Evolutionary conservation across 192 early-diverging fungal species (phyloP), one percentile per base, ranked within the genome.

Genomic region (Entophlyctis helioformis): DNA sequence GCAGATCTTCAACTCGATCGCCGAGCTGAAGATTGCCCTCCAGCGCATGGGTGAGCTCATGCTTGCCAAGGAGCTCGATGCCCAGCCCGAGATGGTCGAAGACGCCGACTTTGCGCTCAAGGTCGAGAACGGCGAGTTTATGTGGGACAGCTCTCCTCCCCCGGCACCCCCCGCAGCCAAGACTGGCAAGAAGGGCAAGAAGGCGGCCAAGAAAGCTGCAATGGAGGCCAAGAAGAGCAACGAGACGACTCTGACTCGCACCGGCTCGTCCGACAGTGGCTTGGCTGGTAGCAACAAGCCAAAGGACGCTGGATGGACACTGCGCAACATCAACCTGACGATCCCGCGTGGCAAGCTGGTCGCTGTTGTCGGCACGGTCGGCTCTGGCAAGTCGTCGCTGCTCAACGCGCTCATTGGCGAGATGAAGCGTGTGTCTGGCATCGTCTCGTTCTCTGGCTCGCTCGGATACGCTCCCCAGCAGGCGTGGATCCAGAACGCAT

Each of bases 401-500:
- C 60, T 96, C 1, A 72, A 76, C 42, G 79, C 86, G 10, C 64
- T 96, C 44, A 72, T 90, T 25, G 86, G 90, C 13, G 89, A 92
- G 46, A 81, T 87, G 64, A 76, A 69, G 46, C 69, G 70, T 43
- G 51, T 53, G 1, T 29, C 37, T 11, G 87, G 87, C 5, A 45
- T 50, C 0, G 74, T 88, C 1, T 44, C 59, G 0, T 68, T 85
- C 10, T 62, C 67, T 13, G 85, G 86, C 1, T 65, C 59, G 2
- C 66, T 94, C 16, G 82, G 81, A 15, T 91, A 90, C 50, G 70
- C 74, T 12, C 71, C 85, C 23, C 92, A 93, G 58, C 69, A 70
- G 18, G 77, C 91, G 1, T 96, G 90, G 90, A 87, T 96, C 34
- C 82, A 83, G 62, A 86, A 71, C 44, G 61, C 86, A 34, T 77